Conservation (phyloP, 148 eudicot genomes). For the Rhododendron williamsianum region DNA sequence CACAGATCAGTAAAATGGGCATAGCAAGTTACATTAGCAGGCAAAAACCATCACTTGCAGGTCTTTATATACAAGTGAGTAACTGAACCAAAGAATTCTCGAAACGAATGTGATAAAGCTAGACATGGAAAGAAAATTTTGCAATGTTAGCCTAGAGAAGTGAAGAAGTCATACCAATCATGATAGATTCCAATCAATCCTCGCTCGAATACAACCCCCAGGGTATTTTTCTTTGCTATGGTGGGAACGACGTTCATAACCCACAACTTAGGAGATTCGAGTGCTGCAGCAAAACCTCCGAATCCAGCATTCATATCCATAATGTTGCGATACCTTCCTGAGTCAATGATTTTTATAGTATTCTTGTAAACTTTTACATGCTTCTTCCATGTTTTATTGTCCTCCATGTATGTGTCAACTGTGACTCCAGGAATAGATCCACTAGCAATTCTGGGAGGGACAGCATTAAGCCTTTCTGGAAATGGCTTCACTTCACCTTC, state of each 20-base stretch:
- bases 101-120: neutral
- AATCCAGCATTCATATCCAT: constrained; percentile 98
- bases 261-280: constrained; percentile 78
- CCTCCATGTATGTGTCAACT: constrained; percentile 53
- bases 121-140: neutral
- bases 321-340: constrained; percentile 92
- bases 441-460: constrained; percentile 78
- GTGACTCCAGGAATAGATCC: constrained; percentile 78
- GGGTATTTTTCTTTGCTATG: constrained; percentile 71
- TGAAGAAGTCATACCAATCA: constrained; percentile 58
- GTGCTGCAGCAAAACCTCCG: constrained; percentile 97
- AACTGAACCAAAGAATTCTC: neutral
- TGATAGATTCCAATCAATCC: constrained; percentile 94
- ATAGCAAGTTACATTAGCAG: neutral
- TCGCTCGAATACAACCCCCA: constrained; percentile 78
- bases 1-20: neutral
- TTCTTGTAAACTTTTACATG: constrained; percentile 76
- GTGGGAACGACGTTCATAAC: constrained; percentile 98
- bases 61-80: neutral
- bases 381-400: constrained; percentile 72
- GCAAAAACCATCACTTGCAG: neutral
- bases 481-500: constrained; percentile 57
- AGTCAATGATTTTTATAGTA: constrained; percentile 60
- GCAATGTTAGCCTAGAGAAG: neutral
- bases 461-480: constrained; percentile 78